Evolutionary conservation across 306 rosid species (phyloP), one percentile per base, ranked within the genome.

Genomic region (Vigna unguiculata): DNA sequence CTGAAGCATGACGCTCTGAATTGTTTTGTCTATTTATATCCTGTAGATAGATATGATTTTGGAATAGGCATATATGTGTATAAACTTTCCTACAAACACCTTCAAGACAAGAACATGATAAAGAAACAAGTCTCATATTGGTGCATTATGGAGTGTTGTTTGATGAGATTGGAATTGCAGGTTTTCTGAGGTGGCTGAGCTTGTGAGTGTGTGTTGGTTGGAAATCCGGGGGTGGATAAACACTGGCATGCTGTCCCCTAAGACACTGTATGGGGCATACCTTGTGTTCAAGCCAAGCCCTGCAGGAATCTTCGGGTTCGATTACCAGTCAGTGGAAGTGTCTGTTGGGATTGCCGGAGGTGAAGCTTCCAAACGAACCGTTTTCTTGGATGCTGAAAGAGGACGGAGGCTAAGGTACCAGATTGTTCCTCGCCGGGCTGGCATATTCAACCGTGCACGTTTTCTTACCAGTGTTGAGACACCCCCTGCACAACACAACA

Each of bases 181-280:
- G 88, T 93, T 93, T 80, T 68, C 83, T 5, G 91, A 88, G 85
- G 89, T 86, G 22, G 97, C 92, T 0, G 90, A 89, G 79, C 93
- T 93, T 1, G 48, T 81, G 16, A 40, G 70, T 3, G 97, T 93
- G 32, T 93, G 98, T 17, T 93, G 98, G 98, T 77, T 93, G 19
- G 97, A 93, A 83, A 84, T 93, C 45, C 77, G 88, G 2, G 96
- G 93, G 22, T 61, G 79, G 84, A 88, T 91, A 20, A 87, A 76
- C 61, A 83, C 82, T 1, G 7, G 58, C 3, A 78, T 86, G 85
- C 66, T 93, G 43, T 93, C 98, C n/a, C 87, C 90, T 6, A 24
- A 41, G 0, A 93, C 98, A 5, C 5, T 70, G 57, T 91, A 91
- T 40, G 80, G 85, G 32, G 96, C 90, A 36, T 89, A 85, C 72